Base-by-base conservation (phyloP, 2,329 filamentous ascomycete species). In the Claviceps pazoutovae region DNA sequence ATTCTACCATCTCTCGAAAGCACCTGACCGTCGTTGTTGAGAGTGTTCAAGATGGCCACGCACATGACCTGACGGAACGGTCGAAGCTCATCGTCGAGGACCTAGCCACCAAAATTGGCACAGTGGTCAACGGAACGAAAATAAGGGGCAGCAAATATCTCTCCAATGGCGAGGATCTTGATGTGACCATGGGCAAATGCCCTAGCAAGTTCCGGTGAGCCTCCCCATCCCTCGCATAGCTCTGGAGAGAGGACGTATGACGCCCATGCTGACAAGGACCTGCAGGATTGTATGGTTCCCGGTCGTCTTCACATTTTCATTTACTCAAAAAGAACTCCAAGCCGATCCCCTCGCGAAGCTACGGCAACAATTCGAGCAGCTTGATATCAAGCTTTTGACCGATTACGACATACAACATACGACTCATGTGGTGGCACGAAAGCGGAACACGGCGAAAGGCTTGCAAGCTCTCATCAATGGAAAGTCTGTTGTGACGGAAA, bases 371-470 rank as follows among this genome's bases (percentile, higher is more conserved):
- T 78, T 97, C 17, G 88, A 94, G 63, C 79, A 83, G 45, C 74
- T 95, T n/a, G 93, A 95, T 62, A 83, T 97, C 66, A 97, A 96
- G 66, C 83, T 88, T 14, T 71, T 86, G 14, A 74, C 79, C 44
- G 83, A 89, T 4, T 96, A 88, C 65, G 70, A 86, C 23, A 70
- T 76, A 26, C 75, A 71, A 16, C 70, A 77, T 30, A 96, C 91
- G 0, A 95, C 91, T 0, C 90, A 97, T 66, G 85, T 95, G 11
- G 82, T 97, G 37, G 83, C 88, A 7, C 86, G 82, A 64, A 96
- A 95, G 68, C 79, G 93, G 47, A 98, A 97, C 64, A 91, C 88
- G 0, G 79, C 90, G 0, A 89, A 88, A 57, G 88, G 87, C 0
- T 73, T 98, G 2, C 88, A 94, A 62, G 91, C 88, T 2, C 73